Percentiles rank a stretch among this genome's conserved stretches.
Evolutionary conservation across 768 basidiomycete species (phyloP).

Genomic region (Nidularia pulvinata): DNA sequence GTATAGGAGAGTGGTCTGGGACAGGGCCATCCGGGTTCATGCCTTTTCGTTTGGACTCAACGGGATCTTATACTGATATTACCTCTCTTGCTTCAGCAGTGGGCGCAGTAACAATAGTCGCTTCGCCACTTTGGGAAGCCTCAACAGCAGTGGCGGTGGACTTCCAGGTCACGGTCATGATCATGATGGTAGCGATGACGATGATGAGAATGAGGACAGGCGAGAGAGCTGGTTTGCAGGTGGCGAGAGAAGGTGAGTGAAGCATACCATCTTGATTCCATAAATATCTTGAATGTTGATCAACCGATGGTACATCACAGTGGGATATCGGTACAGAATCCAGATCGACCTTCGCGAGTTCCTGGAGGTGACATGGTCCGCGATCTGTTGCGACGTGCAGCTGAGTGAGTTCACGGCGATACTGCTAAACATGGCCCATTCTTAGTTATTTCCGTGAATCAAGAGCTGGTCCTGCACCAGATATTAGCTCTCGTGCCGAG

Average conservation of each 20-base stretch:
- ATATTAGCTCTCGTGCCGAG: not conserved
- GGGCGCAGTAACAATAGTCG: constrained; percentile 12
- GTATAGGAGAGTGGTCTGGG: constrained; percentile 49
- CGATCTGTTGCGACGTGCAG: constrained; percentile 79
- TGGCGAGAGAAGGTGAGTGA: constrained; percentile 83
- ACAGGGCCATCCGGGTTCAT: constrained; percentile 21
- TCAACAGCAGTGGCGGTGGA: constrained; percentile 11
- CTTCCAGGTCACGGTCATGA: not conserved
- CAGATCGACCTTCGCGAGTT: constrained; percentile 45
- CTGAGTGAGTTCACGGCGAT: constrained; percentile 51
- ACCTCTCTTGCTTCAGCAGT: constrained; percentile 1
- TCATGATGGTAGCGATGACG: constrained; percentile 23
- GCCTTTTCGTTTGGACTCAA: not conserved
- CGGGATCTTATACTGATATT: not conserved
- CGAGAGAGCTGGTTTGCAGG: constrained; percentile 87
- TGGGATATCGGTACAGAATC: constrained; percentile 89
- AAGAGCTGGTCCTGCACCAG: constrained; percentile 25
- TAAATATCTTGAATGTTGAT: not conserved
- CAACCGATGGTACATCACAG: constrained; percentile 32
- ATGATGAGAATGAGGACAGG: constrained; percentile 24
- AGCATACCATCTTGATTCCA: not conserved
- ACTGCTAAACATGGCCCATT: too few species aligned
- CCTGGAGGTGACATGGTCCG: constrained; percentile 64
- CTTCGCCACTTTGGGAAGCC: constrained; percentile 20
- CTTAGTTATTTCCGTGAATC: too few species aligned